These are phyloP conservation scores for Singerocomus inundabilis DNA, from an alignment of 1,284 basidiomycete species.

Conservation along the genomic window DNA sequence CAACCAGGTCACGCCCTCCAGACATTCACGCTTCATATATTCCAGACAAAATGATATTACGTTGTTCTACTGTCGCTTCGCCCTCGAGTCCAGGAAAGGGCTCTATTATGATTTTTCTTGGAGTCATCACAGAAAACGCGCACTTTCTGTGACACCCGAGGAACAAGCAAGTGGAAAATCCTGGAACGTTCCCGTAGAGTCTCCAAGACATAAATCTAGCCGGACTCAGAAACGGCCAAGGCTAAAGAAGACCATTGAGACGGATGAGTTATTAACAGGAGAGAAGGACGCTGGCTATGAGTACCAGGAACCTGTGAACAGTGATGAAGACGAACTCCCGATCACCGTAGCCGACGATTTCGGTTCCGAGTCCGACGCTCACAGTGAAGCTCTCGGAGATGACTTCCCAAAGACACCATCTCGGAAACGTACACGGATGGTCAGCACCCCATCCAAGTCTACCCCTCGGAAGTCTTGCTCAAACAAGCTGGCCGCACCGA, in stretches of 20 bases:
- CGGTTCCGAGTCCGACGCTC: conserved; percentile 10
- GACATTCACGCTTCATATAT: conserved; percentile 8
- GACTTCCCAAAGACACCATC: conserved; percentile 38
- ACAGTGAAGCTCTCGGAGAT: conserved; percentile 11
- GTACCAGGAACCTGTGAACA: conserved; percentile 12
- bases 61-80: conserved; percentile 55
- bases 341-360: not conserved
- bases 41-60: conserved; percentile 6
- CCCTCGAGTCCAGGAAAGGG: conserved; percentile 56
- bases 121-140: conserved; percentile 45
- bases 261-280: conserved; percentile 13
- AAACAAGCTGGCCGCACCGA: conserved; percentile 48
- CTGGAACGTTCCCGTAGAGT: conserved; percentile 29
- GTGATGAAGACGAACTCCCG: conserved; percentile 17
- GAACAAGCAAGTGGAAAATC: conserved; percentile 29
- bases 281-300: conserved; percentile 26
- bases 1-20: conserved; percentile 12
- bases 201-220: conserved; percentile 3
- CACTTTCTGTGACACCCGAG: conserved; percentile 33
- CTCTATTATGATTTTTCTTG: conserved; percentile 64
- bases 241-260: conserved; percentile 24
- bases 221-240: conserved; percentile 17
- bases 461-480: conserved; percentile 33
- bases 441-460: conserved; percentile 29
- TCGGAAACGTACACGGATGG: conserved; percentile 36